A percentile compares a stretch with the other conserved stretches of the same genome.
phyloP scores from a whole-genome alignment of 371 early-diverging fungal genomes.

The Amoeboaphelidium protococcarum region DNA sequence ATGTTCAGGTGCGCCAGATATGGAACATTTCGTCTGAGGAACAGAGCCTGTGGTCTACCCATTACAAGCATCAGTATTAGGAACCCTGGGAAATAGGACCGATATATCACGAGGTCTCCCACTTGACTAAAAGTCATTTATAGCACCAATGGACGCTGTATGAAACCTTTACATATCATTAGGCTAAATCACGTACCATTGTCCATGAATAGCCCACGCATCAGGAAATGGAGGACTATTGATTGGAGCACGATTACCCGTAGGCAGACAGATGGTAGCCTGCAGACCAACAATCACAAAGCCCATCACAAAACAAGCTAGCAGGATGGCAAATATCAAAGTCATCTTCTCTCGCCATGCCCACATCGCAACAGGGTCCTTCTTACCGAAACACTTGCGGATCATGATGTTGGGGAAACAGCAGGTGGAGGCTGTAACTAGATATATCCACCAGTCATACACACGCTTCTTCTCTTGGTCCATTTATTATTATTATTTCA shows the following conservation, averaged over 20 bases:
- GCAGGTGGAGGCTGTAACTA: no score
- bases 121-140: neutral
- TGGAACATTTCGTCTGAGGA: no score
- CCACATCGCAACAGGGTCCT: conserved; percentile 6
- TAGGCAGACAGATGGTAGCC: neutral
- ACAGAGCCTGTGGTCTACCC: no score
- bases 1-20: no score
- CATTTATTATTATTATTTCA: no score
- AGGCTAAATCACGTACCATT: conserved; percentile 3
- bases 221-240: neutral
- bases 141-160: neutral
- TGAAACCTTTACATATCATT: conserved; percentile 8
- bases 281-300: conserved; percentile 15
- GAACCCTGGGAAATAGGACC: neutral
- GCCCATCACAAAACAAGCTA: conserved; percentile 10
- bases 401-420: no score
- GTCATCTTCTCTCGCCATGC: conserved; percentile 23
- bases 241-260: neutral
- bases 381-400: conserved; percentile 14
- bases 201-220: neutral
- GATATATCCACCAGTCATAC: no score
- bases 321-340: conserved; percentile 12
- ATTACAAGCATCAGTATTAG: neutral
- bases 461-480: no score
- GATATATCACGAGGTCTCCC: neutral